These are phyloP conservation scores for Musa beccarii DNA, from an alignment of 176 grass and related monocot species.

Conservation along the genomic window DNA sequence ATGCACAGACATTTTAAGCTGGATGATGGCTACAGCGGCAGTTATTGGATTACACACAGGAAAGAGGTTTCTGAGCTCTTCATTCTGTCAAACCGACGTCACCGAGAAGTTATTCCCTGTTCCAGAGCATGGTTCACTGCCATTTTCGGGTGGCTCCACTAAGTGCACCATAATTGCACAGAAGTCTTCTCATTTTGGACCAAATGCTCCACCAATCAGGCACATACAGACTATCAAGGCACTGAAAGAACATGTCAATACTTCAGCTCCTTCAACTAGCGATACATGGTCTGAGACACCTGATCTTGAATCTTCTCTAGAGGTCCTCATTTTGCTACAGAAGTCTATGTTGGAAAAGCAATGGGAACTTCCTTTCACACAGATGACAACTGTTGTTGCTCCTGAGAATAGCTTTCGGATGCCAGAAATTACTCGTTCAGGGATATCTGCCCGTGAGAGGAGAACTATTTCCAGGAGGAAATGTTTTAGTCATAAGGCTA, in stretches of 20 bases:
- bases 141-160: conserved; percentile 39
- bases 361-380: conserved; percentile 77
- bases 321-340: conserved; percentile 67
- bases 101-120: conserved; percentile 39
- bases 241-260: conserved; percentile 38
- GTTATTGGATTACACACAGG: conserved; percentile 74
- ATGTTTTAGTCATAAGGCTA: neutral
- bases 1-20: conserved; percentile 11
- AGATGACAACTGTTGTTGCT: conserved; percentile 16
- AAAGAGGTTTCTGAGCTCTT: conserved; percentile 55
- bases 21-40: conserved; percentile 64
- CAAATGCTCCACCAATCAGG: conserved; percentile 28
- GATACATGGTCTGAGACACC: neutral
- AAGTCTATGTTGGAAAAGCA: conserved; percentile 95
- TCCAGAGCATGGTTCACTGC: conserved; percentile 25
- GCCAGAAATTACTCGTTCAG: conserved; percentile 41
- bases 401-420: conserved; percentile 2
- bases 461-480: conserved; percentile 46
- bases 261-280: conserved; percentile 16
- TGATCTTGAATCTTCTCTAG: conserved; percentile 52
- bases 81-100: conserved; percentile 49
- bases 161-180: conserved; percentile 25
- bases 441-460: conserved; percentile 55
- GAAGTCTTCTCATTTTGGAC: conserved; percentile 33
- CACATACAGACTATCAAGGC: conserved; percentile 58